Base-by-base conservation (phyloP, 179 eudicot species). In the Amaranthus tricolor region DNA sequence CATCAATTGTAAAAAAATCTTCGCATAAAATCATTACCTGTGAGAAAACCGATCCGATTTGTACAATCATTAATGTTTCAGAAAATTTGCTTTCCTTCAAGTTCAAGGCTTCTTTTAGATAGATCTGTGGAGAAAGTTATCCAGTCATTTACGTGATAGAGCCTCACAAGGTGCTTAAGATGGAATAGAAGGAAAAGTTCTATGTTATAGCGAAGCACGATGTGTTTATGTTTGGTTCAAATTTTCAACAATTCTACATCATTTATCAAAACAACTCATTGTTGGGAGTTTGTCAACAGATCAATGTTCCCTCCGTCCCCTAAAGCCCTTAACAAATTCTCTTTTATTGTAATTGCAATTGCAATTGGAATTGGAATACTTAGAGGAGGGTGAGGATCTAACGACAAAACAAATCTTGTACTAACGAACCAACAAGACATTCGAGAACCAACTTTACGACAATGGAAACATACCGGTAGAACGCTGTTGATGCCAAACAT, bases 401-500 rank as follows among this genome's bases (percentile, higher is more conserved):
- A n/a, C n/a, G n/a, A n/a, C n/a, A n/a, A n/a, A n/a, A n/a, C n/a
- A n/a, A n/a, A n/a, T n/a, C n/a, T n/a, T n/a, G n/a, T n/a, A n/a
- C n/a, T n/a, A n/a, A n/a, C n/a, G n/a, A n/a, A n/a, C 8, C 6
- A 62, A 14, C 9, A 62, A 24, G 66, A 62, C 8, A n/a, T n/a
- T n/a, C n/a, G n/a, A n/a, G n/a, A 62, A 6, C 17, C 1, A 19
- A 17, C 17, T 43, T 31, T 53, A 11, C 40, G 44, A 43, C 56
- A 12, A 14, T 49, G 66, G 71, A n/a, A 68, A 74, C 89, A 40
- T 88, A 92, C 97, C 88, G 90, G 75, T 73, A 92, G 85, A 77
- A 90, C 88, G 67, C 84, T 81, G 87, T 86, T 89, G 88, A 89
- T 90, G 71, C 94, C 96, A 55, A 89, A 86, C 94, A 90, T 88